Evolutionary conservation across 495 filamentous ascomycete species (phyloP).

Genomic region (Aspergillus carlsbadensis): DNA sequence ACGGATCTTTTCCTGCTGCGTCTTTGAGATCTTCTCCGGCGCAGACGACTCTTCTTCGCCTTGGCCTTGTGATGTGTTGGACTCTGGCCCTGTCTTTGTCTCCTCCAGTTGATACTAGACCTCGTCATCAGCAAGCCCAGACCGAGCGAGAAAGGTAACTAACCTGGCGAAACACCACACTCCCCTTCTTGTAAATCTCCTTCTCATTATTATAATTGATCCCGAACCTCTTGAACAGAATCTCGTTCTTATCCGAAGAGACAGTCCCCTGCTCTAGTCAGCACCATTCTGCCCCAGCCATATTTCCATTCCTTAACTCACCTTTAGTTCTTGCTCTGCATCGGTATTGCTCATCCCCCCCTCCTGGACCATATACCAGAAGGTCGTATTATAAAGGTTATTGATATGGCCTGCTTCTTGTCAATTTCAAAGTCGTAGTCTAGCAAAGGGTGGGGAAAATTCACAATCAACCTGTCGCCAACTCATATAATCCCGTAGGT

Average conservation of each 20-base stretch:
- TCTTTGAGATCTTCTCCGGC: constrained; percentile 58
- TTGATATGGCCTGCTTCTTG: constrained; percentile 78
- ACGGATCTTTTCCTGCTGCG: constrained; percentile 72
- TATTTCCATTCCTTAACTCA: constrained; percentile 26
- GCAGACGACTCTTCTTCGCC: constrained; percentile 17
- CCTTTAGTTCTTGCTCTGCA: constrained; percentile 77
- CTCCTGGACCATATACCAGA: constrained; percentile 81
- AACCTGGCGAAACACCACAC: constrained; percentile 82
- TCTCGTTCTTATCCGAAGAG: constrained; percentile 89
- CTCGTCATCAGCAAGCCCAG: neutral
- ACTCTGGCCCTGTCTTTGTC: constrained; percentile 17
- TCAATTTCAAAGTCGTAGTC: neutral
- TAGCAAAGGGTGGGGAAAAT: constrained; percentile 22
- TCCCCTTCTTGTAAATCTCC: constrained; percentile 91
- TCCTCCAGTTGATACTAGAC: constrained; percentile 43
- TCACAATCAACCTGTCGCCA: constrained; percentile 96
- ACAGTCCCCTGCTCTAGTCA: constrained; percentile 63
- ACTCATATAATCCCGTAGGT: constrained; percentile 90
- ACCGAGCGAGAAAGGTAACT: neutral
- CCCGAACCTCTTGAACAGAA: constrained; percentile 81
- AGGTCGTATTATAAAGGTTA: constrained; percentile 96
- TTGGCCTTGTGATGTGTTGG: neutral
- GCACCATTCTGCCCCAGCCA: neutral
- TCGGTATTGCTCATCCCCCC: constrained; percentile 72
- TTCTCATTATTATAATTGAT: constrained; percentile 98